These are phyloP conservation scores for Xylaria castorea DNA, from an alignment of 495 filamentous ascomycete species.

Conservation along the genomic window DNA sequence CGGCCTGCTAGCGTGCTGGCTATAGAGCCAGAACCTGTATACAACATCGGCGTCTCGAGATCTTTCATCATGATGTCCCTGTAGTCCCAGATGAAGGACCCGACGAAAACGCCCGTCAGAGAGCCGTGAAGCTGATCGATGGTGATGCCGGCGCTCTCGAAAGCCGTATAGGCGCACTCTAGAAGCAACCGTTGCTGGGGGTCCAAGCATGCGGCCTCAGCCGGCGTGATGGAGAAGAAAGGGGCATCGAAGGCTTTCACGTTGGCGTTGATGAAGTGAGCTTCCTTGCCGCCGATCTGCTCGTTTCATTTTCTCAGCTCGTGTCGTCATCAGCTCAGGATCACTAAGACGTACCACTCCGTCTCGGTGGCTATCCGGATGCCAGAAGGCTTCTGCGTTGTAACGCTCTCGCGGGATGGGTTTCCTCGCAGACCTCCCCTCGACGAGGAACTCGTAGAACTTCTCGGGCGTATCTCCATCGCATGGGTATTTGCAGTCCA, in stretches of 20 bases:
- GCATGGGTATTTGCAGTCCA: conserved; percentile 48
- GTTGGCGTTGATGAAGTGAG: neutral
- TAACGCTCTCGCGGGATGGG: conserved; percentile 34
- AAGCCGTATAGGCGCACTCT: neutral
- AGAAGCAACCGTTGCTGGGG: neutral
- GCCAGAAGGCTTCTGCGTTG: conserved; percentile 30
- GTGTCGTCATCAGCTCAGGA: neutral
- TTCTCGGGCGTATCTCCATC: conserved; percentile 50
- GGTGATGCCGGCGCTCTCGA: neutral
- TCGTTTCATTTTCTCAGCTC: neutral
- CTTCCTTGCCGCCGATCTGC: neutral
- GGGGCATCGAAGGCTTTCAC: neutral
- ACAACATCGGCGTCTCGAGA: neutral
- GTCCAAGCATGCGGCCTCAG: neutral
- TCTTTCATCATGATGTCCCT: neutral
- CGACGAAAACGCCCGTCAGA: neutral
- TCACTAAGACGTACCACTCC: conserved; percentile 3
- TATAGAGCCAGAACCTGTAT: neutral
- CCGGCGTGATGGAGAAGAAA: neutral
- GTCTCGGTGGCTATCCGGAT: conserved; percentile 4
- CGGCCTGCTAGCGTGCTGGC: neutral
- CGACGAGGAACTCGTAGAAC: conserved; percentile 54
- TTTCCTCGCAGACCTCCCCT: conserved; percentile 43
- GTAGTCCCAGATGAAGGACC: neutral
- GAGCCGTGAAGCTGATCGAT: neutral